phyloP scores from a whole-genome alignment of 2,329 filamentous ascomycete species.

The Lasiodiplodia gonubiensis region DNA sequence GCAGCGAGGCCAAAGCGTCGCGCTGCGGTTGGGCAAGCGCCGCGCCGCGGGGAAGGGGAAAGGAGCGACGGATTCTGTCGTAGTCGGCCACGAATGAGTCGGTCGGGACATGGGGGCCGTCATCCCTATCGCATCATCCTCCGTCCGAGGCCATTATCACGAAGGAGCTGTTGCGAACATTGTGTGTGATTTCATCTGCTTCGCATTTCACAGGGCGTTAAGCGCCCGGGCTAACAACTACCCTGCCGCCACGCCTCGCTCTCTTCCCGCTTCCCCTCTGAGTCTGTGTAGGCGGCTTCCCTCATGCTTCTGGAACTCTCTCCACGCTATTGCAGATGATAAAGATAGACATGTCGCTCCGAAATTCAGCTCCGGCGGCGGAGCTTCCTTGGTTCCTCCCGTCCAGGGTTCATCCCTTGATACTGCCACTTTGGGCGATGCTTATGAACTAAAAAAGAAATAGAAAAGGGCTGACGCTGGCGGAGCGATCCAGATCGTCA shows the following conservation, averaged over 20 bases:
- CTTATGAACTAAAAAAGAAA: conserved; percentile 9
- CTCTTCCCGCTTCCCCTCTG: conserved; percentile 26
- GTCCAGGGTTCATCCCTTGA: conserved; percentile 10
- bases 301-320: conserved; percentile 22
- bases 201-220: conserved; percentile 26
- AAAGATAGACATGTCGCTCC: conserved; percentile 15
- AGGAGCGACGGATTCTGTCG: conserved; percentile 1
- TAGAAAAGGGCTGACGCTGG: conserved; percentile 15
- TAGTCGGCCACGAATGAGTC: conserved; percentile 5
- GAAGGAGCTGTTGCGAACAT: conserved; percentile 16
- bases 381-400: background rate
- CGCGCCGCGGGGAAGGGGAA: conserved; percentile 21
- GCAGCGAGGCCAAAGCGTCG: conserved; percentile 22
- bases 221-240: conserved; percentile 21
- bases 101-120: background rate
- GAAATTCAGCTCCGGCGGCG: background rate
- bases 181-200: conserved; percentile 23
- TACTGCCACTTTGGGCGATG: conserved; percentile 6
- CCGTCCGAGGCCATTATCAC: conserved; percentile 9
- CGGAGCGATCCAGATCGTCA: conserved; percentile 23
- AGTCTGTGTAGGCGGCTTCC: conserved; percentile 12
- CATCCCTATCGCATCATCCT: conserved; percentile 6
- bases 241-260: conserved; percentile 17
- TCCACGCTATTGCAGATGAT: conserved; percentile 6
- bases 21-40: conserved; percentile 22